phyloP scores from a whole-genome alignment of 768 basidiomycete species.

The Candolleomyces efflorescens region DNA sequence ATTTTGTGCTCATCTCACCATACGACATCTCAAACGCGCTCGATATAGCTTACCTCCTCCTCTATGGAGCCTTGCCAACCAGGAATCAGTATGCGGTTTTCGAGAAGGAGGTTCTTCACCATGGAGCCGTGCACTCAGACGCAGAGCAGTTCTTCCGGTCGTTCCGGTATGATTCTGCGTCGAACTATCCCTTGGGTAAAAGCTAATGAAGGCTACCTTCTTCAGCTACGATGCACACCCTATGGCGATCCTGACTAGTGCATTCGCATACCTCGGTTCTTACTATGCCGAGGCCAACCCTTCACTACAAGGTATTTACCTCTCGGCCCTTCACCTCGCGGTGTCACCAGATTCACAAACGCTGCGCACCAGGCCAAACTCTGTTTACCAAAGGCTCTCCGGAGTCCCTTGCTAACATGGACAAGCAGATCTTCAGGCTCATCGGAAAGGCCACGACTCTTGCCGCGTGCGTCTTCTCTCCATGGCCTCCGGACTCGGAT shows the following conservation, averaged over 20 bases:
- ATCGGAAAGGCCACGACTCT: conserved; percentile 88
- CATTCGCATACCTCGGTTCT: conserved; percentile 84
- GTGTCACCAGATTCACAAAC: conserved; percentile 6
- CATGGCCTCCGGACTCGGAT: not conserved
- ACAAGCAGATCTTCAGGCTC: conserved; percentile 86
- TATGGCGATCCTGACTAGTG: conserved; percentile 86
- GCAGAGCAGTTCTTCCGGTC: conserved; percentile 66
- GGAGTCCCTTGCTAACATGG: conserved; percentile 73
- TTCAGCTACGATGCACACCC: conserved; percentile 85
- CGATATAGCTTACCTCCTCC: conserved; percentile 70
- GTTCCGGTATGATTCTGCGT: conserved; percentile 42
- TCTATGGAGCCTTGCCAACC: conserved; percentile 80
- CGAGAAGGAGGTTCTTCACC: conserved; percentile 73
- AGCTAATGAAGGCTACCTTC: too few relatives aligned
- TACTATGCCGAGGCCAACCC: conserved; percentile 90
- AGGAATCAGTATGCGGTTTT: conserved; percentile 57
- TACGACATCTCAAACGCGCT: not conserved
- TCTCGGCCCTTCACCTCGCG: not conserved
- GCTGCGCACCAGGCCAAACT: conserved; percentile 53
- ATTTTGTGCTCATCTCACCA: not conserved
- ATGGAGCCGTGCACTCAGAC: conserved; percentile 64
- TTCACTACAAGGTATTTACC: conserved; percentile 61
- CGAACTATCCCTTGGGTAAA: too few relatives aligned
- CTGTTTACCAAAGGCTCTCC: conserved; percentile 67
- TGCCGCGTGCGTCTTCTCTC: conserved; percentile 56